Evolutionary conservation across 495 filamentous ascomycete genomes (phyloP), one percentile per base, ranked within the genome.

Genomic region (Penicillium bialowiezense): DNA sequence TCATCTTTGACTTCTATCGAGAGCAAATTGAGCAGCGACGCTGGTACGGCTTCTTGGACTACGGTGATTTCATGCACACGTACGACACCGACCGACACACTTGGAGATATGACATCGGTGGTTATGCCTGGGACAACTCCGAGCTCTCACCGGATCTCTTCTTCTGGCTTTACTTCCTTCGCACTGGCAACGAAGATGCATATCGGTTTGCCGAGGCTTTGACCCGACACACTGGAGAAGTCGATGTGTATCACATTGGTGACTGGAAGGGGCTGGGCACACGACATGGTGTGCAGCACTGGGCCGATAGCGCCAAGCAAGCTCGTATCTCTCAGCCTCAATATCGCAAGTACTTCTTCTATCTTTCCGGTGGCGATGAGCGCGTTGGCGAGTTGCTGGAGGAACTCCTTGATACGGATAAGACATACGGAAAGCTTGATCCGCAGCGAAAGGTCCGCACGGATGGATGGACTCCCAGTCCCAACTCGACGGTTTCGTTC

Each of bases 121-220:
- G 76, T 0, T 79, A 70, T 61, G 74, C 76, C 1, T 79, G 76
- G 76, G 76, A 77, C 44, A 79, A 79, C 56, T 77, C 73, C 1
- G 76, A 79, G 41, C 65, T 79, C 1, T 79, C 76, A 2, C 69
- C 76, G 0, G 74, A 79, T 48, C 56, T 76, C 1, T 79, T 71
- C 55, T 63, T 79, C 18, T 79, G 76, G 76, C 70, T 71, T 6
- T 72, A 77, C 44, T 79, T 74, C 52, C 62, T 79, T 4, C 70
- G 69, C 14, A 79, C 72, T 0, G 71, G 72, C 7, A 60, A 68
- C 19, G 63, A 63, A 4, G 72, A 76, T 44, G 65, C 73, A 9
- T 79, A 68, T 41, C 66, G 69, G 7, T 68, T 79, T 43, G 76
- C 73, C 0, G 76, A 79, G 45, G 68, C 71, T 0, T 57, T 77